Percentiles rank a stretch among this genome's conserved stretches.
phyloP scores from a whole-genome alignment of 2,329 filamentous ascomycete genomes.

The Botryotinia convoluta region DNA sequence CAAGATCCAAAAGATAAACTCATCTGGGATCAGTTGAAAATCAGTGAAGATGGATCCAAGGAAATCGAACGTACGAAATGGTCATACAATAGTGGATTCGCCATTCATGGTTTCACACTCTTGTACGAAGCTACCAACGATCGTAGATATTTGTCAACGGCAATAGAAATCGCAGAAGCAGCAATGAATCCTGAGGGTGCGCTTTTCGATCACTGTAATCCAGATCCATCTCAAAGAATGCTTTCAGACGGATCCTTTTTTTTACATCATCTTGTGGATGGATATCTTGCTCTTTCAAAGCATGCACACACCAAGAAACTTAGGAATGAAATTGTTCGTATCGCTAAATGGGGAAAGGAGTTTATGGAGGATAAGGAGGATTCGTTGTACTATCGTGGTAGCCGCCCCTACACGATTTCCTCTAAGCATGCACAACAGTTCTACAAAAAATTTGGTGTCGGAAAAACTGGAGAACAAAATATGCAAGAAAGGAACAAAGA shows the following conservation, averaged over 20 bases:
- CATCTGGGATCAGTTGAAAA: conserved; percentile 27
- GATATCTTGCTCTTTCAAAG: conserved; percentile 24
- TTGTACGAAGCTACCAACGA: conserved; percentile 21
- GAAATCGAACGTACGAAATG: conserved; percentile 29
- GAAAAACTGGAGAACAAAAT: conserved; percentile 23
- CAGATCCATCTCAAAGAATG: conserved; percentile 19
- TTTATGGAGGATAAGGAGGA: conserved; percentile 27
- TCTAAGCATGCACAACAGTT: conserved; percentile 23
- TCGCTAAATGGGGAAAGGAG: conserved; percentile 27
- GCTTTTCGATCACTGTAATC: conserved; percentile 25
- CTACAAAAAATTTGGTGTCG: conserved; percentile 21
- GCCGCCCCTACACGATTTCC: conserved; percentile 26
- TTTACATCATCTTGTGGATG: conserved; percentile 29
- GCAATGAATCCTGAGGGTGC: conserved; percentile 22
- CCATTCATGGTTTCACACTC: conserved; percentile 27
- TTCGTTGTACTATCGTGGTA: conserved; percentile 27
- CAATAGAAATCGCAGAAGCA: conserved; percentile 25
- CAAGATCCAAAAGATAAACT: conserved; percentile 27
- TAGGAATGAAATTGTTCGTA: conserved; percentile 19
- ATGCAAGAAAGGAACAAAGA: conserved; percentile 26
- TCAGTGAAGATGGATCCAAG: conserved; percentile 21
- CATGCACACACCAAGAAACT: conserved; percentile 18
- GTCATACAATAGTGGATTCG: conserved; percentile 30
- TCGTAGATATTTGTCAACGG: conserved; percentile 19
- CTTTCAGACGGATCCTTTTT: conserved; percentile 30